Evolutionary conservation across 352 stramenopile species (phyloP).

Genomic region (Phytophthora hybrid): DNA sequence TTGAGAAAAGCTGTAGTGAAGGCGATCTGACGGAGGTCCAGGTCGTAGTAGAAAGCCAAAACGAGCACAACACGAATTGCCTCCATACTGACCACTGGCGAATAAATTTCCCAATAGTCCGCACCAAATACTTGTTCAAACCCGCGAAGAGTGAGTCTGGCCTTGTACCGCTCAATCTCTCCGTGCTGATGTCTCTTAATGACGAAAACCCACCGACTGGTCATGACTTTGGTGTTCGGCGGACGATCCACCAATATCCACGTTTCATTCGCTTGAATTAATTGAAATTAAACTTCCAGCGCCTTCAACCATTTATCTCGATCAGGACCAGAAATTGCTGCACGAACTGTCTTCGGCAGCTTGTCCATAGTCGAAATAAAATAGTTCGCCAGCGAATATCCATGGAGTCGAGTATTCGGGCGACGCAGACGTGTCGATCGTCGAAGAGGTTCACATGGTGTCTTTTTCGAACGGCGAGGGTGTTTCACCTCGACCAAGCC

Average conservation of each 20-base stretch:
- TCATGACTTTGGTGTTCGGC: neutral
- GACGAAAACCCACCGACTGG: neutral
- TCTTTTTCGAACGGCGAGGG: neutral
- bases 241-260: neutral
- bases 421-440: neutral
- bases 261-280: neutral
- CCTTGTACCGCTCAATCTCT: neutral
- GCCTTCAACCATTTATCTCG: neutral
- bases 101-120: neutral
- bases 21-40: neutral
- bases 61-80: neutral
- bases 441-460: neutral
- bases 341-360: neutral
- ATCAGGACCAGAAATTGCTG: neutral
- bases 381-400: neutral
- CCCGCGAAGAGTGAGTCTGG: neutral
- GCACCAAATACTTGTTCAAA: neutral
- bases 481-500: neutral
- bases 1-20: neutral
- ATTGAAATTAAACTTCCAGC: neutral
- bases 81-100: neutral
- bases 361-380: neutral
- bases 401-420: neutral
- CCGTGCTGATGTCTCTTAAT: neutral
- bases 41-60: neutral